Percentiles rank a stretch among this genome's conserved stretches.
phyloP scores from a whole-genome alignment of 2,329 filamentous ascomycete genomes.

The Colletotrichum zoysiae region DNA sequence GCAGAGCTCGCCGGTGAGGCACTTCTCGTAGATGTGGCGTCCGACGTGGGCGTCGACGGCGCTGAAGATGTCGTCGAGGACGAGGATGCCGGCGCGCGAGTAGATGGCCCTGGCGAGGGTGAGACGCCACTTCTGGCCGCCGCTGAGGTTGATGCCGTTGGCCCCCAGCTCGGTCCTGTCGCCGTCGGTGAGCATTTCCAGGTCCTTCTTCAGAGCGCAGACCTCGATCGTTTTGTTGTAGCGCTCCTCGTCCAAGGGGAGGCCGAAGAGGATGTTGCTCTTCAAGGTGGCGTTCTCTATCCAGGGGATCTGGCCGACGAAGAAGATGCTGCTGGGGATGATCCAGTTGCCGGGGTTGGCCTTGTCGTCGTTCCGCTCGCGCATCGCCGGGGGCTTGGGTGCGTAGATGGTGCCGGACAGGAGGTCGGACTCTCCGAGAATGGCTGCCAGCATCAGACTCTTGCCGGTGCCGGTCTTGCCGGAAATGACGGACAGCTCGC shows the following conservation, averaged over 20 bases:
- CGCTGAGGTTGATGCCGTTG: slow-evolving; percentile 86
- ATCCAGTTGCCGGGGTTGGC: slow-evolving; percentile 77
- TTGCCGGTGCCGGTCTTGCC: slow-evolving; percentile 85
- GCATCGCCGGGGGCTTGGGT: slow-evolving; percentile 58
- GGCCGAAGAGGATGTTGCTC: slow-evolving; percentile 83
- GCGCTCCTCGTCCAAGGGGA: slow-evolving; percentile 76
- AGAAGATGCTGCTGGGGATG: slow-evolving; percentile 76
- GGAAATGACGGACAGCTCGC: slow-evolving; percentile 79
- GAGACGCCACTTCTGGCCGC: slow-evolving; percentile 86
- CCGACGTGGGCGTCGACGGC: slow-evolving; percentile 86
- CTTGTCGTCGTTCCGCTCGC: slow-evolving; percentile 70
- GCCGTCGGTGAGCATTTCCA: slow-evolving; percentile 81
- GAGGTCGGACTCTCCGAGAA: slow-evolving; percentile 81
- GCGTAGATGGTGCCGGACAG: slow-evolving; percentile 71
- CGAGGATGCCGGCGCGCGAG: slow-evolving; percentile 79
- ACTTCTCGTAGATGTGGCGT: slow-evolving; percentile 82
- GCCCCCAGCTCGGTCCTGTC: slow-evolving; percentile 86
- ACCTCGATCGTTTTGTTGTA: slow-evolving; percentile 78
- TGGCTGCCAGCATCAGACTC: slow-evolving; percentile 78
- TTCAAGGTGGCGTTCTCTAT: slow-evolving; percentile 85
- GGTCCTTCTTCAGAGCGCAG: slow-evolving; percentile 80
- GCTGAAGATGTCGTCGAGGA: slow-evolving; percentile 88
- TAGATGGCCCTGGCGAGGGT: slow-evolving; percentile 85
- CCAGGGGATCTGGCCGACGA: slow-evolving; percentile 85
- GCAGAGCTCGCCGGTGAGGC: slow-evolving; percentile 78